Conservation (phyloP, 2,329 filamentous ascomycete species). For the Dothideomycetes sp. region DNA sequence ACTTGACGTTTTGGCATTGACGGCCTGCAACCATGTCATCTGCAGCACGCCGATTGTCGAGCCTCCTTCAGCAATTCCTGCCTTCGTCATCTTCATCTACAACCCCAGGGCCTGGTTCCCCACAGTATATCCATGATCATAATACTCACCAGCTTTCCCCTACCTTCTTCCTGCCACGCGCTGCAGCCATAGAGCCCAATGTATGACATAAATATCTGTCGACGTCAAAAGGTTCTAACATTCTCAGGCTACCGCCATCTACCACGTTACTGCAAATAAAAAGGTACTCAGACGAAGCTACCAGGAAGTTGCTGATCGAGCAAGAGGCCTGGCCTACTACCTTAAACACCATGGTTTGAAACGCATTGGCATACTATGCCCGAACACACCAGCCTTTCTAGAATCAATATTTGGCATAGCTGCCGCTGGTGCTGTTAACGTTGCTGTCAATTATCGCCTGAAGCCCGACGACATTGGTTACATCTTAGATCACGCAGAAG, state of each 20-base stretch:
- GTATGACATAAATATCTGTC: slow-evolving; percentile 25
- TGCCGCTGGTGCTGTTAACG: slow-evolving; percentile 67
- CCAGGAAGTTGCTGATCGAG: slow-evolving; percentile 70
- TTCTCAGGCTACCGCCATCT: slow-evolving; percentile 62
- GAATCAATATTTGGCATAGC: slow-evolving; percentile 82
- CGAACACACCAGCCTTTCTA: slow-evolving; percentile 91
- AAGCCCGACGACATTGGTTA: slow-evolving; percentile 81
- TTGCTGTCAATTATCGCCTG: slow-evolving; percentile 62
- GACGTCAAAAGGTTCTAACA: neutral
- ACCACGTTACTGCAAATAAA: slow-evolving; percentile 72
- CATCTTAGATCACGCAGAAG: slow-evolving; percentile 79
- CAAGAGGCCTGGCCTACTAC: slow-evolving; percentile 80
- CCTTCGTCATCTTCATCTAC: slow-evolving; percentile 21
- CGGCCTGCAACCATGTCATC: slow-evolving; percentile 54
- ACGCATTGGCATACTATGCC: slow-evolving; percentile 73
- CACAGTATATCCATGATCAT: slow-evolving; percentile 32
- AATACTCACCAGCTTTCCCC: slow-evolving; percentile 74
- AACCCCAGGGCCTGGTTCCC: slow-evolving; percentile 14
- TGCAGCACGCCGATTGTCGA: slow-evolving; percentile 49
- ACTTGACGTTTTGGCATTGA: too few species aligned
- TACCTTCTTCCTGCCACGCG: slow-evolving; percentile 75
- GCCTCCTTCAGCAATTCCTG: slow-evolving; percentile 35
- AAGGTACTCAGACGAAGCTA: slow-evolving; percentile 67
- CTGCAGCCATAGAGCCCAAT: slow-evolving; percentile 77
- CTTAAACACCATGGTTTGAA: slow-evolving; percentile 61